These are phyloP conservation scores for Melastoma malabathricum DNA, from an alignment of 345 rosid species.

Conservation along the genomic window DNA sequence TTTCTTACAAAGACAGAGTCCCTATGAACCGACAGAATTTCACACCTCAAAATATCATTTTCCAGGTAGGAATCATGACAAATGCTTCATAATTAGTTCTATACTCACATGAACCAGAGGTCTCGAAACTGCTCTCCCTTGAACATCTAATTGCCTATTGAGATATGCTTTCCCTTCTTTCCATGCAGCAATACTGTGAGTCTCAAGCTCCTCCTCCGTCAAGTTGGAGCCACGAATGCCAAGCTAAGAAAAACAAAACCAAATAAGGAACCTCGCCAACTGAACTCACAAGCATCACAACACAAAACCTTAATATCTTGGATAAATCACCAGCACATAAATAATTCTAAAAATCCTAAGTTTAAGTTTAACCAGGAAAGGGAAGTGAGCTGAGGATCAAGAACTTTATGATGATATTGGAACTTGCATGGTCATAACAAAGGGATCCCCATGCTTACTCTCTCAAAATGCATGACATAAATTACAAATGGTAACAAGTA, in stretches of 20 bases:
- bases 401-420: no score
- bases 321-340: no score
- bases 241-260: conserved; percentile 30
- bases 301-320: not conserved
- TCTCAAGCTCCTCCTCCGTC: conserved; percentile 77
- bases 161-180: conserved; percentile 71
- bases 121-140: conserved; percentile 36
- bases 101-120: conserved; percentile 48
- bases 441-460: no score
- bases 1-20: no score
- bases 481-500: not conserved
- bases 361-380: no score
- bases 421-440: no score
- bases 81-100: not conserved
- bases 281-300: not conserved
- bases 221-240: conserved; percentile 59
- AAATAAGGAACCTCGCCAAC: not conserved
- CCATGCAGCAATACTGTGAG: conserved; percentile 94
- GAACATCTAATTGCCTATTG: conserved; percentile 57
- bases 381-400: no score
- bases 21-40: no score
- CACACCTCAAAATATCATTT: no score
- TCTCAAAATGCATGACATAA: no score
- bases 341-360: no score
- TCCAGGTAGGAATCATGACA: not conserved